Evolutionary conservation across 2,329 filamentous ascomycete species (phyloP), one percentile per base, ranked within the genome.

Genomic region (Byssothecium circinans): DNA sequence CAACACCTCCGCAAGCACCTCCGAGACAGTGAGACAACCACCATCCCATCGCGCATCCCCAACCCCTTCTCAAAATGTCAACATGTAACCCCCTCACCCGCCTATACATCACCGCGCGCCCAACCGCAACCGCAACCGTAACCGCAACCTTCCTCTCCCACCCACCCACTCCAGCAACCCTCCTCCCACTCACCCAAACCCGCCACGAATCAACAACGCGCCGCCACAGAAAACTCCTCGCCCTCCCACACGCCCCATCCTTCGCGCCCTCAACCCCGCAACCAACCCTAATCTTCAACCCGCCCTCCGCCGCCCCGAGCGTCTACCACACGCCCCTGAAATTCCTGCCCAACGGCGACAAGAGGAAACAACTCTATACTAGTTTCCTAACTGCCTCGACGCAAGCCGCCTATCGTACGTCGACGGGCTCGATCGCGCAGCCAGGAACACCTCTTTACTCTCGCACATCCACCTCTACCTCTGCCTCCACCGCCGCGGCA

Each of bases 311-410:
- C 22, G 78, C 81, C 6, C 83, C 84, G 7, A 83, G 77, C 51
- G 78, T 83, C 19, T 84, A 83, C 61, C 81, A 85, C 63, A 87
- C 84, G 1, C 84, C 84, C 1, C 70, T 76, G 22, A 83, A 84
- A 55, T 87, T 87, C 65, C 75, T 87, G 7, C 84, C 84, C 4
- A 64, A 74, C 44, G 73, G 76, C 53, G 84, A 87, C 69, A 73
- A 75, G 18, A 76, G 84, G 46, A 71, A 76, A 52, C 60, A 66
- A 34, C 65, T 83, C 23, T 76, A 77, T 57, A 53, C 68, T n/a
- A 56, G 70, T 10, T 62, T 62, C 39, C 47, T 67, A 15, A 50
- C 49, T 34, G 43, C 65, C 39, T 52, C 60, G 19, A 57, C 51
- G 29, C 52, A 54, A 22, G 48, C 52, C 40, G 53, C 63, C 1